Base-by-base conservation (phyloP, 768 basidiomycete genomes). In the Gelatoporia subvermispora region DNA sequence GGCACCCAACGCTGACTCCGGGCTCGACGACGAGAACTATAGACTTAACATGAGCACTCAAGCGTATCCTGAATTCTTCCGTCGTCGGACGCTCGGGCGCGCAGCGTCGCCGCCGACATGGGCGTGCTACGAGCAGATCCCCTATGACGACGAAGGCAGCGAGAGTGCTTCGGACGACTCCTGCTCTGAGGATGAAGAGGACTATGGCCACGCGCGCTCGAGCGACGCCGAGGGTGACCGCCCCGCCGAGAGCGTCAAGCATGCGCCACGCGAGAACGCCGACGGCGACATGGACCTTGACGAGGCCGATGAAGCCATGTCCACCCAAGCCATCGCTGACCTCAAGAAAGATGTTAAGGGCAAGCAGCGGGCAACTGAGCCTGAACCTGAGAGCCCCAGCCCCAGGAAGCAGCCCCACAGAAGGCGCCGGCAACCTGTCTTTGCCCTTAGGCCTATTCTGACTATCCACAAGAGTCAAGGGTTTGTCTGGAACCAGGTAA, bases 81-180 rank as follows among this genome's bases (percentile, higher is more conserved):
- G 85, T 46, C 81, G 83, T 44, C 85, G 87, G 56, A 77, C 79
- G 36, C 80, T 89, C 56, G 88, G 88, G 20, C 78, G 88, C 45
- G 88, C 88, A 35, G 81, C 88, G 16, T 88, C 86, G 3, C 88
- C 88, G 2, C 87, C 88, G 21, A 89, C 86, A 0, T 90, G 88
- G 88, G 87, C 87, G 10, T 91, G 87, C 75, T 91, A 90, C 67
- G 88, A 91, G 75, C 87, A 90, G 77, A 90, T 90, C 65, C 84
- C 82, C 53, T 80, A 73, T 68, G 79, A 77, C 62, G 74, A 81
- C 61, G 78, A 79, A 60, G 76, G 76, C 58, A 79, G 72, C 37
- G 73, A 63, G 43, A 61, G 63, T 44, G 75, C 78, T 55, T 80
- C 78, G 60, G 81, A 78, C 44, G 77, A 81, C 52, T 83, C 82